These are phyloP conservation scores for Candida pseudoviswanathii DNA, from an alignment of 1,139 yeast species.

Conservation along the genomic window DNA sequence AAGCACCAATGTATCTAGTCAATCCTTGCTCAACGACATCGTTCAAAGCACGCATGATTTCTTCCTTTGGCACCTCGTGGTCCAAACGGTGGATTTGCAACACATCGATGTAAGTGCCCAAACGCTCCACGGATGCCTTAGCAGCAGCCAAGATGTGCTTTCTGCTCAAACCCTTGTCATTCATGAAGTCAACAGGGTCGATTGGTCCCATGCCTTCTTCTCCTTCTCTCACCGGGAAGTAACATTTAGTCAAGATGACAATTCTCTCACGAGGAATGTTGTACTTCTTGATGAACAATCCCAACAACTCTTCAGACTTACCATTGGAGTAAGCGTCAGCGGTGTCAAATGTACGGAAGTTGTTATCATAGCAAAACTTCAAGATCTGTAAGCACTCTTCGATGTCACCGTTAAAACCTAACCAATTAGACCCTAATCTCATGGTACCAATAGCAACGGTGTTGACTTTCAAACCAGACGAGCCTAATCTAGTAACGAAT, in stretches of 20 bases:
- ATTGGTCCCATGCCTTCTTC: conserved; percentile 9
- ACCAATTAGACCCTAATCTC: conserved; percentile 9
- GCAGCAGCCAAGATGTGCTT: conserved; percentile 57
- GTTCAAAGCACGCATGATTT: conserved; percentile 55
- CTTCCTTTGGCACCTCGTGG: conserved; percentile 40
- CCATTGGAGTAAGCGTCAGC: conserved; percentile 32
- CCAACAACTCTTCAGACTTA: conserved; percentile 21
- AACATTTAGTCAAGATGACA: conserved; percentile 43
- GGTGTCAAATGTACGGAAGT: conserved; percentile 46
- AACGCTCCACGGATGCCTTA: conserved; percentile 47
- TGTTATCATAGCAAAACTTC: conserved; percentile 49
- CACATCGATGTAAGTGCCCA: conserved; percentile 56
- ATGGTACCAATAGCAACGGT: conserved; percentile 10
- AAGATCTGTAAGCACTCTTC: conserved; percentile 30
- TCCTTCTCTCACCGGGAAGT: conserved; percentile 18
- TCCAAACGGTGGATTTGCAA: conserved; percentile 55
- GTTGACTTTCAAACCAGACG: conserved; percentile 8
- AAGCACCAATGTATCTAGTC: conserved; percentile 58
- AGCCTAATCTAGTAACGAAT: conserved; percentile 6
- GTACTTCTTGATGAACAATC: conserved; percentile 23
- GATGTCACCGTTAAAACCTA: conserved; percentile 8
- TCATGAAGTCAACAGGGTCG: conserved; percentile 20
- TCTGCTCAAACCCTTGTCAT: conserved; percentile 47
- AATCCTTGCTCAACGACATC: conserved; percentile 50
- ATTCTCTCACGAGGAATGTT: conserved; percentile 9